phyloP scores from a whole-genome alignment of 768 basidiomycete species.

The Piloderma croceum region DNA sequence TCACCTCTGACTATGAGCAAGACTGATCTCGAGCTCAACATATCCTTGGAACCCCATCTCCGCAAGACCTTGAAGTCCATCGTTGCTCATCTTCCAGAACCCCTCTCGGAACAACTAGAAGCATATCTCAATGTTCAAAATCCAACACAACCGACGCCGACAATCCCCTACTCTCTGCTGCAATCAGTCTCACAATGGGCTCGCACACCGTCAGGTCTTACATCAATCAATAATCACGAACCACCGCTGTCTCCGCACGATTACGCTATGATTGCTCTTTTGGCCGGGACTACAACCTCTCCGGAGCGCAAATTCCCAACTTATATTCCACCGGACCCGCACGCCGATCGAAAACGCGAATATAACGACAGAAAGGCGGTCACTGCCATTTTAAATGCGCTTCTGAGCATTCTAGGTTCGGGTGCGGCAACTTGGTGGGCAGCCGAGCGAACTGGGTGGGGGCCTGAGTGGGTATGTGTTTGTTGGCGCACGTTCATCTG shows the following conservation, averaged over 20 bases:
- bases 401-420: slow-evolving; percentile 62
- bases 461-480: slow-evolving; percentile 66
- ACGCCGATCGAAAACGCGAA: slow-evolving; percentile 36
- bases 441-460: slow-evolving; percentile 57
- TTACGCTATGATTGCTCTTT: slow-evolving; percentile 68
- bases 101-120: slow-evolving; percentile 37
- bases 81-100: too few species aligned
- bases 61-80: too few species aligned
- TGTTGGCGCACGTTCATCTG: slow-evolving; percentile 4
- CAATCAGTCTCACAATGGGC: slow-evolving; percentile 63
- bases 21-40: slow-evolving; percentile 35
- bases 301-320: slow-evolving; percentile 66
- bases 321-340: slow-evolving; percentile 42
- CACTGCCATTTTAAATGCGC: slow-evolving; percentile 62
- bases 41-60: slow-evolving; percentile 69
- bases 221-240: slow-evolving; percentile 30
- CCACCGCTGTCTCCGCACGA: slow-evolving; percentile 45
- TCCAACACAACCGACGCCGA: too few species aligned
- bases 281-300: slow-evolving; percentile 75
- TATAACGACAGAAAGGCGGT: slow-evolving; percentile 59
- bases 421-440: slow-evolving; percentile 73
- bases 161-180: slow-evolving; percentile 60
- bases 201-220: slow-evolving; percentile 43
- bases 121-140: slow-evolving; percentile 30
- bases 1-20: slow-evolving; percentile 8